Conservation (phyloP, 768 basidiomycete genomes). For the Coprinopsis strossmayeri region DNA sequence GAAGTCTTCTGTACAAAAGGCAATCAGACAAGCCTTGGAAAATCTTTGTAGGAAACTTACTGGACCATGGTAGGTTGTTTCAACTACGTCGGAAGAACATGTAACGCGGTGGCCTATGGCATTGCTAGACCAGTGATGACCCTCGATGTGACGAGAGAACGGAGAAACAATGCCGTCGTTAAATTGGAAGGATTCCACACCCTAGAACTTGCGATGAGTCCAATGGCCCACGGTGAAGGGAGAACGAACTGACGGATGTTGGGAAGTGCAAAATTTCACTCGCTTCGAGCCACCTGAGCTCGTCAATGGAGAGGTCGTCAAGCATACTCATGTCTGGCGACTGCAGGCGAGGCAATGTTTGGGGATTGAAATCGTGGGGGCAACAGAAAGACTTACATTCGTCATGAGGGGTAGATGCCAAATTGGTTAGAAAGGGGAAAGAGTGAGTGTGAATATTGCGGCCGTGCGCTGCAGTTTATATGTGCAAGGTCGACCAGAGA, state of each 20-base stretch:
- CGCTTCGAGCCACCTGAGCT: slow-evolving; percentile 44
- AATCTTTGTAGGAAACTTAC: not conserved
- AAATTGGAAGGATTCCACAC: slow-evolving; percentile 1
- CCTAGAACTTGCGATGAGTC: slow-evolving; percentile 2
- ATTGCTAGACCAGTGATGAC: not conserved
- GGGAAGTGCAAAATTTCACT: slow-evolving; percentile 17
- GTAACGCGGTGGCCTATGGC: not conserved
- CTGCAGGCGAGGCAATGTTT: slow-evolving; percentile 13
- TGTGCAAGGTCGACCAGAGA: slow-evolving; percentile 14
- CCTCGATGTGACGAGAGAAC: not conserved
- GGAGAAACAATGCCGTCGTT: slow-evolving; percentile 9
- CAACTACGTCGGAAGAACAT: not conserved
- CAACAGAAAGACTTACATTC: slow-evolving; percentile 13
- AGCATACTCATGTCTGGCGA: slow-evolving; percentile 23
- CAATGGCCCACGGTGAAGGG: not conserved
- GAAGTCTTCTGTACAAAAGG: not conserved
- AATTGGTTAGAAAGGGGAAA: no score
- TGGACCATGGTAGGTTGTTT: not conserved
- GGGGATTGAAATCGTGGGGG: slow-evolving; percentile 5
- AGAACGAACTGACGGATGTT: slow-evolving; percentile 4
- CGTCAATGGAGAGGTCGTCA: slow-evolving; percentile 35
- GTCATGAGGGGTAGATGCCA: slow-evolving; percentile 15
- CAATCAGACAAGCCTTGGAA: slow-evolving; percentile 4
- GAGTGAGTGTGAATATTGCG: no score
- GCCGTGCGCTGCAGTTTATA: no score